A percentile compares a stretch with the other conserved stretches of the same genome.
Conservation (phyloP, 768 basidiomycete genomes). For the Agaricus bisporus region DNA sequence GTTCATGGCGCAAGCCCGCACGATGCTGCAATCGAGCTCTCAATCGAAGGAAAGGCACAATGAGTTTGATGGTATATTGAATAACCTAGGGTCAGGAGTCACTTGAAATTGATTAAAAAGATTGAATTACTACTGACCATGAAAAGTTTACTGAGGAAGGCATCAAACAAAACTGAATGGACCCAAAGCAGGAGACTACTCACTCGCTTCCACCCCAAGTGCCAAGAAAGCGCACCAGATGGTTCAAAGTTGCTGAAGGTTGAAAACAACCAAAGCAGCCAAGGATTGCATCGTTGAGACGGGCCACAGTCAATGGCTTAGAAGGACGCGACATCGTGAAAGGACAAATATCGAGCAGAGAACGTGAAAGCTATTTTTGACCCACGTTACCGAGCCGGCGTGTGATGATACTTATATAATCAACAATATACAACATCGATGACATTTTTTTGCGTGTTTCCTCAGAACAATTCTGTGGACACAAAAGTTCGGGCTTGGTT, state of each 20-base stretch:
- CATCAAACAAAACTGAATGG: constrained; percentile 9
- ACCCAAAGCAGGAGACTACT: constrained; percentile 23
- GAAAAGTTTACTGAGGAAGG: constrained; percentile 58
- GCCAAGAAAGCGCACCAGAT: constrained; percentile 68
- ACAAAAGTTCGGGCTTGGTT: constrained; percentile 89
- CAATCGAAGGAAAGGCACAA: constrained; percentile 58
- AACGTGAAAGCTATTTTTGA: not conserved
- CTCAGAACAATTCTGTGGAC: constrained; percentile 77
- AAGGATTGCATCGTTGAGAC: constrained; percentile 56
- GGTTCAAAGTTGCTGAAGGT: constrained; percentile 60
- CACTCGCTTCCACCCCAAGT: constrained; percentile 89
- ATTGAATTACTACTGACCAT: constrained; percentile 38
- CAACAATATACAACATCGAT: constrained; percentile 23
- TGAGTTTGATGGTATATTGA: constrained; percentile 66
- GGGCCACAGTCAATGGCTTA: constrained; percentile 41
- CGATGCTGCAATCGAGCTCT: constrained; percentile 67
- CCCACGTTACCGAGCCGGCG: constrained; percentile 19
- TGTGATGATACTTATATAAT: constrained; percentile 34
- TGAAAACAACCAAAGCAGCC: constrained; percentile 57
- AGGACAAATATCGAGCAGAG: not conserved
- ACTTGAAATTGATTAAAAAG: not conserved
- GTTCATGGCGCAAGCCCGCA: constrained; percentile 48
- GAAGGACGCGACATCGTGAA: constrained; percentile 42
- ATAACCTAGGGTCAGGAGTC: constrained; percentile 41
- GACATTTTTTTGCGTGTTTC: constrained; percentile 10